Evolutionary conservation across 768 basidiomycete species (phyloP).

Genomic region (Termitomyces eurrhizus): DNA sequence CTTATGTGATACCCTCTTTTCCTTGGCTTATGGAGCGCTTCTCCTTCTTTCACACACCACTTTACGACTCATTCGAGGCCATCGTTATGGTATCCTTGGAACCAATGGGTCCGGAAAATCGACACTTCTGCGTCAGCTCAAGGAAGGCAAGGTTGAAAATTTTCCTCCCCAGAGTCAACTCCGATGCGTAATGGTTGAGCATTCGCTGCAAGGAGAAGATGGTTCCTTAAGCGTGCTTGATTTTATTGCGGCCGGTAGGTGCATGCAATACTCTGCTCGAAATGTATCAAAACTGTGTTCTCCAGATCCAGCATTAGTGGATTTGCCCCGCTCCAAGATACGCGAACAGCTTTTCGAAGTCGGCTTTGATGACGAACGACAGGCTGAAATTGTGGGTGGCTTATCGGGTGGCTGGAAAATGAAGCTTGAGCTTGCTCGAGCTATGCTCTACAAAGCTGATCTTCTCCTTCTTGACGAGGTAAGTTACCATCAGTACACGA

Average conservation of each 20-base stretch:
- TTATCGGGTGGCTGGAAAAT: constrained; percentile 99
- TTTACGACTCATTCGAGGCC: constrained; percentile 84
- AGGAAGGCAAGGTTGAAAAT: constrained; percentile 94
- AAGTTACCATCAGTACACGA: constrained; percentile 7
- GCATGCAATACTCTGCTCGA: constrained; percentile 7
- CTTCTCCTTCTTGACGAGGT: constrained; percentile 85
- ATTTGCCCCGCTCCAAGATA: constrained; percentile 67
- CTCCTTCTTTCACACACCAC: constrained; percentile 92
- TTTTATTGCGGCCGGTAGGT: constrained; percentile 81
- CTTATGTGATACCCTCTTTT: constrained; percentile 91
- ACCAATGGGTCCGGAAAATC: constrained; percentile 97
- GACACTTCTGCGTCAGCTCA: constrained; percentile 92
- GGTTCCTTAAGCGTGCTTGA: constrained; percentile 76
- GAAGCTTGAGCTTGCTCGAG: constrained; percentile 94
- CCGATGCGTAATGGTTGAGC: constrained; percentile 94
- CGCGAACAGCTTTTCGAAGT: constrained; percentile 79
- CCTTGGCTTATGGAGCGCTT: constrained; percentile 92
- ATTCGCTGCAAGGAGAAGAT: constrained; percentile 94
- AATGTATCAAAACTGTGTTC: constrained; percentile 1
- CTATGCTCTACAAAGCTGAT: constrained; percentile 95
- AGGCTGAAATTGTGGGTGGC: constrained; percentile 81
- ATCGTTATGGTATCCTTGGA: constrained; percentile 92
- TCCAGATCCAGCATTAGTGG: constrained; percentile 64
- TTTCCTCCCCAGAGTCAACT: constrained; percentile 88
- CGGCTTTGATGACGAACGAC: constrained; percentile 86